Evolutionary conservation across 2,329 filamentous ascomycete species (phyloP), one percentile per base, ranked within the genome.

Genomic region (Onygena corvina): DNA sequence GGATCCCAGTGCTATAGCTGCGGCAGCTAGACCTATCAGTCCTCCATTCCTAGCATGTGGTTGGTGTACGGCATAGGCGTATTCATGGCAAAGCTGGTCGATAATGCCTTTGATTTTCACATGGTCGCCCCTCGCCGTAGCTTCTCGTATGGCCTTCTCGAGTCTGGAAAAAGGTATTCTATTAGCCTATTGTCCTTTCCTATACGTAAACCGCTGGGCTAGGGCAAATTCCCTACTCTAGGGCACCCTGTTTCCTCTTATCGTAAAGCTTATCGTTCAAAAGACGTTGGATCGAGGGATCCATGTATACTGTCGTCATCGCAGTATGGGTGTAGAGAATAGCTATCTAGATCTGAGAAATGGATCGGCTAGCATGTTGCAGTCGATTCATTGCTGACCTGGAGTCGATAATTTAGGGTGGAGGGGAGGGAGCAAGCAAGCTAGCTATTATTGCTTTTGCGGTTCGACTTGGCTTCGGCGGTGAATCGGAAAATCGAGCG

Each of bases 181-280:
- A 14, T 53, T 36, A 51, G 40, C 16, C 29, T 18, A 9, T 46
- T 46, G 11, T 33, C 23, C 27, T 30, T 29, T 16, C 18, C 12
- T 46, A 12, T 46, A n/a, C n/a, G 14, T 46, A 9, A 27, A 46
- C 20, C 16, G 21, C 42, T 12, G 27, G 42, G 42, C 11, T 45
- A n/a, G 23, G 21, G 14, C n/a, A 6, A 45, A 9, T 20, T 46
- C 72, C 84, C 61, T 81, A 94, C 88, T 98, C 92, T 51, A 98
- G 79, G 59, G 93, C 92, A 56, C 92, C 92, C 62, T 88, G 83
- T 70, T 98, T 98, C 64, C 93, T 81, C 74, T 93, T 94, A 65
- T 98, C 92, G 67, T 98, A 98, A 64, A 96, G 83, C 78, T 95
- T 98, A 71, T 98, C 92, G 65, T 93, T 94, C 64, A 98, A 76